Evolutionary conservation across 345 rosid genomes (phyloP).

Genomic region (Heritiera littoralis): DNA sequence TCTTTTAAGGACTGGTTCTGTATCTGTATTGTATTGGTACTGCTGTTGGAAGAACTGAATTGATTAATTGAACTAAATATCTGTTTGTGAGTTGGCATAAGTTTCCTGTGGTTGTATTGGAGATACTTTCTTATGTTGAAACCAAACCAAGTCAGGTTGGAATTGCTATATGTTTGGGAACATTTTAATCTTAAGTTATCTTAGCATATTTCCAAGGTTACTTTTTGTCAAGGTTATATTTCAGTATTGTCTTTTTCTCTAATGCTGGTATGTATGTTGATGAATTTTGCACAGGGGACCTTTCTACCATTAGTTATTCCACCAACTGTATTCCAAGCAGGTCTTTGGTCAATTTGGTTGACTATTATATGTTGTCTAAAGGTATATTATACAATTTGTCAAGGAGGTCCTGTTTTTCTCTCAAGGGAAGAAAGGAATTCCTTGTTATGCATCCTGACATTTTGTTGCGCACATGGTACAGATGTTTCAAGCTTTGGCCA

Average conservation of each 20-base stretch:
- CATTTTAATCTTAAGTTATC: slow-evolving; percentile 5
- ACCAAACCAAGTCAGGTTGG: slow-evolving; percentile 1
- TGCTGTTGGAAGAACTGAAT: not conserved
- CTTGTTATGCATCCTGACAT: slow-evolving; percentile 6
- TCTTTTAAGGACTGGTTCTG: not conserved
- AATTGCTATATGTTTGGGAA: not conserved
- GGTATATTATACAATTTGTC: slow-evolving; percentile 42
- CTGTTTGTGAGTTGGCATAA: not conserved
- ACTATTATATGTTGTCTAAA: slow-evolving; percentile 80
- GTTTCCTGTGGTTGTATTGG: not conserved
- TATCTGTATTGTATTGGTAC: not conserved
- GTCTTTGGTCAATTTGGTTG: slow-evolving; percentile 92
- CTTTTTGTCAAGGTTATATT: slow-evolving; percentile 4
- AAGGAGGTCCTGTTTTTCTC: slow-evolving; percentile 24
- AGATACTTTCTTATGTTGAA: not conserved
- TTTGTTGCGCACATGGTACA: slow-evolving; percentile 17
- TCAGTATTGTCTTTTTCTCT: not conserved
- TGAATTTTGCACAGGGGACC: slow-evolving; percentile 64
- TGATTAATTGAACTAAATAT: not conserved
- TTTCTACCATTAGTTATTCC: slow-evolving; percentile 91
- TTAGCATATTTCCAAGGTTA: not conserved
- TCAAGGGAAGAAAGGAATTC: slow-evolving; percentile 15
- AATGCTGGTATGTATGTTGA: slow-evolving; percentile 4
- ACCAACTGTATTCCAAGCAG: slow-evolving; percentile 73
- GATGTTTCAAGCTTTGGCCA: slow-evolving; percentile 99